Conservation (phyloP, 2,329 filamentous ascomycete genomes). For the Colletotrichum destructivum region DNA sequence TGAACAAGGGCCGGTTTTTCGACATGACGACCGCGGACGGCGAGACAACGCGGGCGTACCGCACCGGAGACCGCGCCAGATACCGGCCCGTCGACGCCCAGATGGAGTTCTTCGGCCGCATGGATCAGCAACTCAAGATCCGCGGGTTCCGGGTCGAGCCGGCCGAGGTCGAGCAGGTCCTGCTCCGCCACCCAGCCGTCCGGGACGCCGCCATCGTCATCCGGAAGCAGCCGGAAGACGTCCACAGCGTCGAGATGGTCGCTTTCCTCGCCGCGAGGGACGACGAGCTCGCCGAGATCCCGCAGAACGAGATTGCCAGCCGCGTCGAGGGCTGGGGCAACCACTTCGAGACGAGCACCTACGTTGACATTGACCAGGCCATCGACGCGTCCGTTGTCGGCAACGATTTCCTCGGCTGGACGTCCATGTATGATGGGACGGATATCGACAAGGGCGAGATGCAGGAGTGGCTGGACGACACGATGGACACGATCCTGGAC, state of each 20-base stretch:
- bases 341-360: constrained; percentile 42
- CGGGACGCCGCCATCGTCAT: constrained; percentile 44
- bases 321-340: constrained; percentile 44
- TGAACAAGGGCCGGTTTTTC: constrained; percentile 42
- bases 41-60: constrained; percentile 42
- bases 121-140: constrained; percentile 50
- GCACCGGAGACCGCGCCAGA: constrained; percentile 48
- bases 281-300: background rate
- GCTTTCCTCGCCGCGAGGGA: constrained; percentile 38
- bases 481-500: constrained; percentile 42
- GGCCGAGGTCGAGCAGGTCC: constrained; percentile 46
- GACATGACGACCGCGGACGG: constrained; percentile 28
- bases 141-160: constrained; percentile 50
- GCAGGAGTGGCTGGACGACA: constrained; percentile 52
- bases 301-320: constrained; percentile 12
- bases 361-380: constrained; percentile 36
- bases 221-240: constrained; percentile 3
- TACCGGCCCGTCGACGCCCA: constrained; percentile 43
- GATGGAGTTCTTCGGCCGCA: constrained; percentile 49
- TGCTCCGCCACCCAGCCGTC: constrained; percentile 40
- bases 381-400: constrained; percentile 42
- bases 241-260: constrained; percentile 29
- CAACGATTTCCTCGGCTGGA: constrained; percentile 51
- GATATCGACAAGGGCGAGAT: constrained; percentile 48
- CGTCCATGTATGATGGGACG: constrained; percentile 50